Base-by-base conservation (phyloP, 768 basidiomycete species). In the Hypholoma fasciculare region DNA sequence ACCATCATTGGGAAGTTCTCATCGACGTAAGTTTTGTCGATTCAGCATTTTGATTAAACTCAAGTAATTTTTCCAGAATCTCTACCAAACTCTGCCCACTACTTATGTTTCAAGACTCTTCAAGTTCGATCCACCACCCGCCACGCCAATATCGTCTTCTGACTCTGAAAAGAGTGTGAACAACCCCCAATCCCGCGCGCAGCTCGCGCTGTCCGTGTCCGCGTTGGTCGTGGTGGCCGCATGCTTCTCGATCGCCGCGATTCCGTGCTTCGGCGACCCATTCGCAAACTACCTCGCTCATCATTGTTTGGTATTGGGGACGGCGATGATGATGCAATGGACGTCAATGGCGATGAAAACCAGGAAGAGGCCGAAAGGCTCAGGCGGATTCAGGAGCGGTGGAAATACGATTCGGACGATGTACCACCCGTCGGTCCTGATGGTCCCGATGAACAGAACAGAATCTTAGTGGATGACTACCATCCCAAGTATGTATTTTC, bases 1-100 rank as follows among this genome's bases (percentile, higher is more conserved):
- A 95, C 65, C 82, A 87, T 49, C 82, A 85, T 50, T 96, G 93
- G 88, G 95, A 96, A 63, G 94, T 98, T 67, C 77, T 80, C 52
- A 80, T 92, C 61, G 94, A 97, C 72, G 90, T 93, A 67, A 68
- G 82, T 72, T 8, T 49, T 40, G 13, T 44, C 26, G 27, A 57
- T 6, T 16, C 16, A 34, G 49, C 17, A 34, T 54, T 42, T 20
- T 58, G 58, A 56, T 23, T 11, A 27, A 23, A 14, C 19, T 20
- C 55, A 27, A 37, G 47, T 19, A 52, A 23, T 17, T 27, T 46
- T 47, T 59, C 50, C 60, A 92, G 89, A 83, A 83, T 60, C 79
- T 89, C 1, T 95, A 89, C 67, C 90, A 94, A 67, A 76, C 85
- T 6, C 77, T 80, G 0, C 81, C 82, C 0, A 71, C 79, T 0